A percentile compares a stretch with the other conserved stretches of the same genome.
These are phyloP conservation scores for Nicotiana tabacum DNA, from an alignment of 257 asterid species.

Conservation along the genomic window DNA sequence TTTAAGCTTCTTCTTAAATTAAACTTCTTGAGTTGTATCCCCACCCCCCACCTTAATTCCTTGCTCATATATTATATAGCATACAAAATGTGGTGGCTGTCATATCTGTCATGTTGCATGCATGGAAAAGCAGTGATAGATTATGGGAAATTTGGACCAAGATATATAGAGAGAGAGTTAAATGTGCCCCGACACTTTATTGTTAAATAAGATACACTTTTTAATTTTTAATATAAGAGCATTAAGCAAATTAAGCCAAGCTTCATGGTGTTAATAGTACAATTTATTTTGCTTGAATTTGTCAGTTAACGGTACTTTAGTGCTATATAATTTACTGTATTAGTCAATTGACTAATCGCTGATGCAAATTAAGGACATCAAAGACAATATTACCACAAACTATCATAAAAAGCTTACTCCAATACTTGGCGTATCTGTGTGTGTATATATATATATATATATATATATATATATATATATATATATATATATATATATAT, in stretches of 20 bases:
- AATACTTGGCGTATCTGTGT: too few species aligned
- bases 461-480: too few species aligned
- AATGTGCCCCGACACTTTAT: neutral
- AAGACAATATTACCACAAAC: too few species aligned
- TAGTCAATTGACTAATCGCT: neutral
- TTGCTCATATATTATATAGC: neutral
- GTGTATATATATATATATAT: too few species aligned
- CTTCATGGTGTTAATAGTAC: neutral
- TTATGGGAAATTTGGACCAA: neutral
- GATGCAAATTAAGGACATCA: neutral
- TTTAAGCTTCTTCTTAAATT: slow-evolving; percentile 47
- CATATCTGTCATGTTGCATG: slow-evolving; percentile 29
- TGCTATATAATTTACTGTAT: neutral
- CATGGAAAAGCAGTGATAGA: slow-evolving; percentile 46
- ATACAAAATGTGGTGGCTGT: slow-evolving; percentile 23
- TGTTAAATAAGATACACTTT: neutral
- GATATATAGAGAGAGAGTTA: neutral
- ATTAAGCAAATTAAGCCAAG: neutral
- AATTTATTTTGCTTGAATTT: neutral
- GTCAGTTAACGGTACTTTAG: neutral
- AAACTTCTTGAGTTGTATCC: neutral
- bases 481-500: too few species aligned
- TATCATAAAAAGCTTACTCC: too few species aligned
- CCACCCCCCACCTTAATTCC: neutral
- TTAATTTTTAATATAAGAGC: neutral